phyloP scores from a whole-genome alignment of 345 rosid genomes.

The Aethionema arabicum region DNA sequence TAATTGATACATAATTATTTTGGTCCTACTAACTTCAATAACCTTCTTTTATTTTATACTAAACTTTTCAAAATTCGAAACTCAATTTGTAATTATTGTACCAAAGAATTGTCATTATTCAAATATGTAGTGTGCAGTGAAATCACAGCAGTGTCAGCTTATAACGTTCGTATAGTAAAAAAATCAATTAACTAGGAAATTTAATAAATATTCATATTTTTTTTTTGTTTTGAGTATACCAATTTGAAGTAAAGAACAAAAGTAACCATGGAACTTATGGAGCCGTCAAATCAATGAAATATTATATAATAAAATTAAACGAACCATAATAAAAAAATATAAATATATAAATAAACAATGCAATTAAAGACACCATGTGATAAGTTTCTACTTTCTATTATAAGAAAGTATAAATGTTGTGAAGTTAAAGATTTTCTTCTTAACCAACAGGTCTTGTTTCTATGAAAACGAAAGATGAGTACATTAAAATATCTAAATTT shows the following conservation, averaged over 20 bases:
- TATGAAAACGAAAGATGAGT: not conserved
- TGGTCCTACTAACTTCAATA: too few relatives aligned
- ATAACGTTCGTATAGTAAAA: constrained; percentile 27
- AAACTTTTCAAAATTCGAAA: too few relatives aligned
- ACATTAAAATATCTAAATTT: too few relatives aligned
- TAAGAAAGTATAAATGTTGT: constrained; percentile 2
- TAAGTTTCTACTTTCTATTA: constrained; percentile 16
- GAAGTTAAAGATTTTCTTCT: not conserved
- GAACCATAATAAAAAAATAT: not conserved
- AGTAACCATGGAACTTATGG: constrained; percentile 26
- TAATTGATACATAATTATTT: too few relatives aligned
- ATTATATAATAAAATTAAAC: not conserved
- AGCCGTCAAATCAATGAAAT: constrained; percentile 26
- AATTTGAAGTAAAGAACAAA: constrained; percentile 31
- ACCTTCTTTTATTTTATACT: too few relatives aligned
- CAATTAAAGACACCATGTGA: constrained; percentile 26
- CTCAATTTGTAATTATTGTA: too few relatives aligned
- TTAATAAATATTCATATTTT: constrained; percentile 18
- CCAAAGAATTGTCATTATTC: too few relatives aligned
- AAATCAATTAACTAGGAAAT: constrained; percentile 21
- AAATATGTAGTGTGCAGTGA: too few relatives aligned
- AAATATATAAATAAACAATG: not conserved
- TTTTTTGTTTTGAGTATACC: constrained; percentile 29
- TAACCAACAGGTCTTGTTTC: not conserved
- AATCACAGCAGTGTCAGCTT: too few relatives aligned